Conservation (phyloP, 495 filamentous ascomycete genomes). For the Acidiella bohemica region DNA sequence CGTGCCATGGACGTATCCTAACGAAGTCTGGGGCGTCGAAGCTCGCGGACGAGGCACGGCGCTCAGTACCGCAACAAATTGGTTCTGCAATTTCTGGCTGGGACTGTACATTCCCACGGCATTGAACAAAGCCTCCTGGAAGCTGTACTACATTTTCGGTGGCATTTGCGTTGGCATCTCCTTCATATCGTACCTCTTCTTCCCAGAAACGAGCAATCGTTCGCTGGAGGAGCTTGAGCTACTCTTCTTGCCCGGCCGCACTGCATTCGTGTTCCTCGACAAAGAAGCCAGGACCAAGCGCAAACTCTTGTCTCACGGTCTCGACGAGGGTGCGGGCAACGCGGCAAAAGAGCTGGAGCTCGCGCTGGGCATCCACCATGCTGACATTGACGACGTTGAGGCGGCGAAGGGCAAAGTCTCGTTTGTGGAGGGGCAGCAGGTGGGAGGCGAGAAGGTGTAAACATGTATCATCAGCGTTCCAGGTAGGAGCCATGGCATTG, state of each 20-base stretch:
- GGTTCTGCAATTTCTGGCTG: slow-evolving; percentile 6
- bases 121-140: slow-evolving; percentile 5
- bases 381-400: too few relatives aligned
- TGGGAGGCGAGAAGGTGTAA: too few relatives aligned
- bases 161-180: slow-evolving; percentile 1
- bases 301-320: too few relatives aligned
- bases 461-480: too few relatives aligned
- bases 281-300: too few relatives aligned
- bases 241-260: slow-evolving; percentile 38
- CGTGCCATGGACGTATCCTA: slow-evolving; percentile 2
- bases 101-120: slow-evolving; percentile 3
- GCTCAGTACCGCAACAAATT: slow-evolving; percentile 3
- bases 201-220: slow-evolving; percentile 33
- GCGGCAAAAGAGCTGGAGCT: too few relatives aligned
- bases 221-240: slow-evolving; percentile 44
- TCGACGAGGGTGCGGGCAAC: too few relatives aligned
- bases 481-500: too few relatives aligned
- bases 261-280: too few relatives aligned
- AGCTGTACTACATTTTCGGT: slow-evolving; percentile 6
- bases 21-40: slow-evolving; percentile 22
- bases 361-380: too few relatives aligned
- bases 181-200: slow-evolving; percentile 8
- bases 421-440: too few relatives aligned
- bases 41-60: background rate
- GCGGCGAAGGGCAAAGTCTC: too few relatives aligned